Evolutionary conservation across 306 rosid genomes (phyloP).

Genomic region (Notholithocarpus densiflorus): DNA sequence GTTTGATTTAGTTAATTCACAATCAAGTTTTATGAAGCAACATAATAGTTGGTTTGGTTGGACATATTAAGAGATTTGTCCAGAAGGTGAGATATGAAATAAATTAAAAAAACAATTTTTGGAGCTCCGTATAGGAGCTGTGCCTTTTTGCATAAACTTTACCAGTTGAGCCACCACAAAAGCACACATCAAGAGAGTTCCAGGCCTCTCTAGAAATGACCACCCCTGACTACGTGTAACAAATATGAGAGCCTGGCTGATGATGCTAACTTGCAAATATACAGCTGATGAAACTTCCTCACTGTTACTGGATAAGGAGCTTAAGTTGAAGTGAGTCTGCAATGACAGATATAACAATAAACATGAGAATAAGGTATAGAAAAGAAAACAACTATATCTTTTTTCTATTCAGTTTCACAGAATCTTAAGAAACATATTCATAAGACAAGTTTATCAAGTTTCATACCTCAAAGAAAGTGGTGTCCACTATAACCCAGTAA

Average conservation of each 20-base stretch:
- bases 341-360: constrained; percentile 14
- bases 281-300: constrained; percentile 73
- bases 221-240: constrained; percentile 77
- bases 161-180: constrained; percentile 84
- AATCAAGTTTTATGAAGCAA: background rate
- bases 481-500: constrained; percentile 56
- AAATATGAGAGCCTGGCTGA: constrained; percentile 87
- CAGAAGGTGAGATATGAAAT: background rate
- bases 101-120: background rate
- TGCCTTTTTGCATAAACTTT: constrained; percentile 13
- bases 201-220: constrained; percentile 81
- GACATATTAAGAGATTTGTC: background rate
- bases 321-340: constrained; percentile 60
- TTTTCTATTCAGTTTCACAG: background rate
- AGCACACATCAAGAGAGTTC: constrained; percentile 66
- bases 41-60: background rate
- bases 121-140: constrained; percentile 1
- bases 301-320: constrained; percentile 47
- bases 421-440: background rate
- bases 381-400: background rate
- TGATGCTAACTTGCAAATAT: constrained; percentile 82
- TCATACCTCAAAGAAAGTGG: constrained; percentile 74
- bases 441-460: constrained; percentile 1
- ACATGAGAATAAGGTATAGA: constrained; percentile 4
- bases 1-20: background rate